Evolutionary conservation across 2,329 filamentous ascomycete species (phyloP), one percentile per base, ranked within the genome.

Genomic region (Aspergillus puulaauensis): DNA sequence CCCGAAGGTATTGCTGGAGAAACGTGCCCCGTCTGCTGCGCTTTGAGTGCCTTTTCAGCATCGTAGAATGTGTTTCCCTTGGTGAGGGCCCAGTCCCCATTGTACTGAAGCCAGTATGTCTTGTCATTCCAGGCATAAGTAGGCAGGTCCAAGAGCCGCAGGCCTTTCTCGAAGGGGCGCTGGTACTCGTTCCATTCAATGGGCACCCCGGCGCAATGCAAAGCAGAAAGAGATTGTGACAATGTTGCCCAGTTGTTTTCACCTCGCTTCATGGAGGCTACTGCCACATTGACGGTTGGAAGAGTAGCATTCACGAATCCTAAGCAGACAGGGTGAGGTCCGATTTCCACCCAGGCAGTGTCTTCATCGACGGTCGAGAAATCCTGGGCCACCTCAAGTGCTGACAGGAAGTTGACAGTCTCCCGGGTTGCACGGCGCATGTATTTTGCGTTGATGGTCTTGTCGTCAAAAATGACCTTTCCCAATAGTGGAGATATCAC

Each of bases 161-260:
- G 80, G 0, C 80, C 79, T 41, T 76, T 70, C 64, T 85, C 83
- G 70, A 86, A 88, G 54, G 84, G 79, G 54, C 79, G 77, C 71
- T 89, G 85, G 67, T 83, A 90, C 71, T 91, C 89, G 59, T 87
- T 83, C 83, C 89, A 93, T 70, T 88, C 80, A 54, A 92, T 76
- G 45, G 80, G 76, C 4, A 90, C 75, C 27, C 90, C 90, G 9
- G 80, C 81, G 4, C 76, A 75, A 73, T 89, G 85, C 0, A 93
- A 77, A 1, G 81, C 79, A 61, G 80, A 81, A 11, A 68, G 53
- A 90, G 75, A 64, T 78, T 86, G 56, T 74, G 82, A 76, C 12
- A 91, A 75, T 0, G 86, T 89, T 74, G 84, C 85, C 82, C 86
- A 90, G 21, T 83, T 77, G 58, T 83, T 76, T 67, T 89, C 86